These are phyloP conservation scores for Curvularia spicifera DNA, from an alignment of 2,329 filamentous ascomycete genomes.

Conservation along the genomic window DNA sequence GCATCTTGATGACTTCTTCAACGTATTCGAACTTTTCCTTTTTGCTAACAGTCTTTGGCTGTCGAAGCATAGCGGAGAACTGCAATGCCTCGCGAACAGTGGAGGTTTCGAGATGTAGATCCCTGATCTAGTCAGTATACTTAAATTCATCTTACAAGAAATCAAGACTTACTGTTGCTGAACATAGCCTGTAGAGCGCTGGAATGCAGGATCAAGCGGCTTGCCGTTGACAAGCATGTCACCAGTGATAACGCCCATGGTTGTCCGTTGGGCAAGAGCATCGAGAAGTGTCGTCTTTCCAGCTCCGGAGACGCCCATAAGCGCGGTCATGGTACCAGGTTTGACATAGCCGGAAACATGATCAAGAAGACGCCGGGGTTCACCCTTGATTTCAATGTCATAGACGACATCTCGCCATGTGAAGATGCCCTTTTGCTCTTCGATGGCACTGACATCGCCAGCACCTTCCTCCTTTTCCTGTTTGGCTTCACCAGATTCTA, in stretches of 20 bases:
- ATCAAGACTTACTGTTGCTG: conserved; percentile 43
- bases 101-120: conserved; percentile 49
- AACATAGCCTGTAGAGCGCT: conserved; percentile 50
- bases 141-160: not conserved
- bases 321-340: conserved; percentile 57
- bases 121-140: conserved; percentile 21
- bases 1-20: conserved; percentile 69
- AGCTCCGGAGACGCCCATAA: conserved; percentile 49
- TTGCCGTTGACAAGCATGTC: conserved; percentile 50
- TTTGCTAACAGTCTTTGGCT: conserved; percentile 61
- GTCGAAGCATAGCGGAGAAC: conserved; percentile 51
- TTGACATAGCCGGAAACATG: conserved; percentile 63
- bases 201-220: conserved; percentile 44
- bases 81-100: conserved; percentile 48
- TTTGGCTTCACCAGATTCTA: conserved; percentile 42
- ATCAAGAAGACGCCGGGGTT: conserved; percentile 60
- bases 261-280: conserved; percentile 44
- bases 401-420: conserved; percentile 47
- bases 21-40: conserved; percentile 67
- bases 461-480: conserved; percentile 40
- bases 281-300: conserved; percentile 50
- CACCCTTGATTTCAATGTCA: conserved; percentile 51
- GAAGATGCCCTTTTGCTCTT: conserved; percentile 53
- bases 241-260: conserved; percentile 49
- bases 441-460: conserved; percentile 49